A percentile compares a stretch with the other conserved stretches of the same genome.
Conservation (phyloP, 1,284 basidiomycete species). For the Cystobasidium sp. region DNA sequence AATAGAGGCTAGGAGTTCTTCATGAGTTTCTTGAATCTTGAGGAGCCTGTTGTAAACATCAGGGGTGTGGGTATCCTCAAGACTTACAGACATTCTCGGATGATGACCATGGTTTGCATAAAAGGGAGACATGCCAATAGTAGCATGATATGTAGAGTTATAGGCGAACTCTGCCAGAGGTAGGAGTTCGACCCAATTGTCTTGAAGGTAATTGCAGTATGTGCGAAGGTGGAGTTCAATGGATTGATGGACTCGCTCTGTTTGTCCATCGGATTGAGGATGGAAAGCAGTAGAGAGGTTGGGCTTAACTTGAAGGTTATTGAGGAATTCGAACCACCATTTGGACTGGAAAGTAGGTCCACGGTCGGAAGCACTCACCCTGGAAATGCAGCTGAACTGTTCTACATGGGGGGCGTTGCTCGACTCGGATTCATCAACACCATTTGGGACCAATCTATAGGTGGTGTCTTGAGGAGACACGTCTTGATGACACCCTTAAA, state of each 20-base stretch:
- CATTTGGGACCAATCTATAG: slow-evolving; percentile 33
- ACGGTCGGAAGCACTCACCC: slow-evolving; percentile 20
- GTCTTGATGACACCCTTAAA: slow-evolving; percentile 28
- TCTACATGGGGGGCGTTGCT: slow-evolving; percentile 49
- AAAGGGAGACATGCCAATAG: slow-evolving; percentile 48
- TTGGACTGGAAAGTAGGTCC: slow-evolving; percentile 3
- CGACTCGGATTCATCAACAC: slow-evolving; percentile 53
- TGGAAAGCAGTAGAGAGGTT: slow-evolving; percentile 57
- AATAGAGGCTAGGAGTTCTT: not conserved
- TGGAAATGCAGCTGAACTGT: slow-evolving; percentile 25
- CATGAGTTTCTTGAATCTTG: not conserved
- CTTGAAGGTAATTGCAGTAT: slow-evolving; percentile 58
- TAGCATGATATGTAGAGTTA: slow-evolving; percentile 53
- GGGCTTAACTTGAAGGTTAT: slow-evolving; percentile 47
- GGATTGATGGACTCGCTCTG: slow-evolving; percentile 60
- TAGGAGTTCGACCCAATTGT: slow-evolving; percentile 60
- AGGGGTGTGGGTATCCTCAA: no score
- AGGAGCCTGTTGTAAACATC: no score
- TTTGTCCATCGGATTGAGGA: slow-evolving; percentile 61
- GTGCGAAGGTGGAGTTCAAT: slow-evolving; percentile 59
- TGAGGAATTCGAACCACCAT: no score
- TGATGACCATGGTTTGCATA: slow-evolving; percentile 35
- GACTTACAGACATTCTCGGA: not conserved
- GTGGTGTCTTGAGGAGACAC: slow-evolving; percentile 28
- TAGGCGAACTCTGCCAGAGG: slow-evolving; percentile 61